These are phyloP conservation scores for Termitomyces sp. DNA, from an alignment of 1,284 basidiomycete species.

Conservation along the genomic window DNA sequence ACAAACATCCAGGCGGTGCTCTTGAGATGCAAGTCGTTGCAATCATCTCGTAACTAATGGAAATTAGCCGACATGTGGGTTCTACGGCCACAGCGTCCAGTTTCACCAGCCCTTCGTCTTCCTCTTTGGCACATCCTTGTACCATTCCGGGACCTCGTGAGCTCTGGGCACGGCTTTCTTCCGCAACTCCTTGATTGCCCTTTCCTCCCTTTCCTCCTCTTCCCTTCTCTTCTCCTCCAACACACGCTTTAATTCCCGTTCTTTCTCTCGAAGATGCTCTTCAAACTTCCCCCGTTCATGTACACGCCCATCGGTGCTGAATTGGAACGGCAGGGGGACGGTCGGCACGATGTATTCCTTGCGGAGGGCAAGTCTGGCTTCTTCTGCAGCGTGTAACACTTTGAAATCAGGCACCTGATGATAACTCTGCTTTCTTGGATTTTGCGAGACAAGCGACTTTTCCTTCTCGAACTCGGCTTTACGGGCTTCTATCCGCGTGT, in stretches of 20 bases:
- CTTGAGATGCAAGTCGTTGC: too few relatives aligned
- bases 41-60: too few relatives aligned
- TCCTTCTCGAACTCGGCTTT: slow-evolving; percentile 18
- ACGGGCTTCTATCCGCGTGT: slow-evolving; percentile 35
- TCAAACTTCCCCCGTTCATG: slow-evolving; percentile 63
- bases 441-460: slow-evolving; percentile 4
- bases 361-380: slow-evolving; percentile 34
- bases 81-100: too few relatives aligned
- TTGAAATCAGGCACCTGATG: slow-evolving; percentile 43
- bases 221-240: slow-evolving; percentile 37
- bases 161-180: slow-evolving; percentile 61
- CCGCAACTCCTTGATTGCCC: slow-evolving; percentile 55
- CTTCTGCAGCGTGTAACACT: slow-evolving; percentile 45
- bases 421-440: slow-evolving; percentile 10
- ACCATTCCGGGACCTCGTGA: slow-evolving; percentile 71
- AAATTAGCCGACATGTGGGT: too few relatives aligned
- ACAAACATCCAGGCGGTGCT: too few relatives aligned
- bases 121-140: slow-evolving; percentile 53
- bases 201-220: slow-evolving; percentile 41
- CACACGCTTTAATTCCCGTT: slow-evolving; percentile 42
- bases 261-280: slow-evolving; percentile 46
- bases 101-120: too few relatives aligned
- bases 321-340: slow-evolving; percentile 39
- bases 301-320: slow-evolving; percentile 51
- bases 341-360: slow-evolving; percentile 35